Conservation (phyloP, 2,329 filamentous ascomycete genomes). For the Colletotrichum lindemuthianum region DNA sequence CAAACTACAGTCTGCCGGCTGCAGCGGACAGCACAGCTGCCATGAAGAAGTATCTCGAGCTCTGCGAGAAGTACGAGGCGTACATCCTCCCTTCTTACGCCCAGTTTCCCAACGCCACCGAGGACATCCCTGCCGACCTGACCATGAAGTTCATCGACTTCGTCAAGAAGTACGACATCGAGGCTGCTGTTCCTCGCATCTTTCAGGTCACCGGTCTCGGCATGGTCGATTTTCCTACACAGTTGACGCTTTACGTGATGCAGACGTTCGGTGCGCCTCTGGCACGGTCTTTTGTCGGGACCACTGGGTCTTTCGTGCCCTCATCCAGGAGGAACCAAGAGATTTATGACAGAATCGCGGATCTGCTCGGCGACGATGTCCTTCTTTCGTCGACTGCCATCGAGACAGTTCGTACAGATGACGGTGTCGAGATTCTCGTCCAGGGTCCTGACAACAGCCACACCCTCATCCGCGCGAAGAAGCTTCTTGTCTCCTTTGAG, state of each 20-base stretch:
- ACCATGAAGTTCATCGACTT: constrained; percentile 46
- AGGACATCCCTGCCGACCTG: constrained; percentile 45
- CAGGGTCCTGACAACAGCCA: constrained; percentile 36
- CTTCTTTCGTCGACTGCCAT: constrained; percentile 49
- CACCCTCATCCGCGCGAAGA: constrained; percentile 43
- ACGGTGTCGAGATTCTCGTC: constrained; percentile 45
- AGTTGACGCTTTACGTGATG: constrained; percentile 57
- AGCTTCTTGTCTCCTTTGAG: constrained; percentile 48
- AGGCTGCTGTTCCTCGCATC: constrained; percentile 51
- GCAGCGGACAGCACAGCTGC: constrained; percentile 38
- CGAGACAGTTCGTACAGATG: constrained; percentile 41
- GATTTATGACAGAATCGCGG: constrained; percentile 50
- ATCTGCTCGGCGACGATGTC: constrained; percentile 48
- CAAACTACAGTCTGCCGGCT: constrained; percentile 41
- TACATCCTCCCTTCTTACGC: constrained; percentile 47
- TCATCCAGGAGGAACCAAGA: constrained; percentile 50
- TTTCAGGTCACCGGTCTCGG: constrained; percentile 54
- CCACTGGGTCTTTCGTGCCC: constrained; percentile 44
- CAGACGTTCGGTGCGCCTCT: constrained; percentile 52
- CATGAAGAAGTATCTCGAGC: constrained; percentile 42
- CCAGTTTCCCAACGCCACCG: constrained; percentile 52
- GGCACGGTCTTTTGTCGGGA: constrained; percentile 44
- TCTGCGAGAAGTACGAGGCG: constrained; percentile 44
- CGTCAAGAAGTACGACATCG: constrained; percentile 55
- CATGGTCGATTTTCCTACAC: constrained; percentile 53